phyloP scores from a whole-genome alignment of 768 basidiomycete genomes.

The Amanita subjunquillea region DNA sequence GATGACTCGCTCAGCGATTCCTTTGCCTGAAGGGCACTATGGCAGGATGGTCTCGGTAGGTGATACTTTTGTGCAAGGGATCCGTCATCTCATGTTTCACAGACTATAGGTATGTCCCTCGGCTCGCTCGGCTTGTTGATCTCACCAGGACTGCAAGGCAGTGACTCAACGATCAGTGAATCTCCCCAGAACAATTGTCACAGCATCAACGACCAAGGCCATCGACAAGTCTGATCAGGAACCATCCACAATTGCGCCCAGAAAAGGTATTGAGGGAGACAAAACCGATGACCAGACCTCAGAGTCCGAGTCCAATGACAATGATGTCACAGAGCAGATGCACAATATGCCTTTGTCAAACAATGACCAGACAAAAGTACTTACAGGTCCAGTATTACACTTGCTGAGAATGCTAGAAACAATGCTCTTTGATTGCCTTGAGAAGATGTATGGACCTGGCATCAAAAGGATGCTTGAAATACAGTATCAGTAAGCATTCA shows the following conservation, averaged over 20 bases:
- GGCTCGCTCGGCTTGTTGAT: background rate
- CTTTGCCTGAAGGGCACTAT: slow-evolving; percentile 71
- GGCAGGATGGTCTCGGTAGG: slow-evolving; percentile 81
- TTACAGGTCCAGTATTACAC: slow-evolving; percentile 21
- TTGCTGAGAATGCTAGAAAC: slow-evolving; percentile 72
- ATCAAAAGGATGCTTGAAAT: slow-evolving; percentile 89
- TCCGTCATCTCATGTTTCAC: slow-evolving; percentile 14
- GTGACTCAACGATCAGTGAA: slow-evolving; percentile 23
- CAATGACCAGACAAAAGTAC: slow-evolving; percentile 10
- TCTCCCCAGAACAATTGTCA: background rate
- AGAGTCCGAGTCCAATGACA: slow-evolving; percentile 3
- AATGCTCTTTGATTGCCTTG: slow-evolving; percentile 91
- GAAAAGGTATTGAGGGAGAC: background rate
- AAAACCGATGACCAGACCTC: background rate
- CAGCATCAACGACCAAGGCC: background rate
- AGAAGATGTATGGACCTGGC: slow-evolving; percentile 72
- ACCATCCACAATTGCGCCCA: background rate
- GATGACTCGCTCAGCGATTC: slow-evolving; percentile 57
- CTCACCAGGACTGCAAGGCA: slow-evolving; percentile 38
- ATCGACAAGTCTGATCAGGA: background rate
- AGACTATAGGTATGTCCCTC: slow-evolving; percentile 43
- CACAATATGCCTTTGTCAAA: slow-evolving; percentile 1
- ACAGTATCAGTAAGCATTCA: slow-evolving; percentile 68
- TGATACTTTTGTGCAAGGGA: slow-evolving; percentile 7
- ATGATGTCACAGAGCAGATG: background rate